A percentile compares a stretch with the other conserved stretches of the same genome.
These are phyloP conservation scores for Saururus chinensis DNA, from an alignment of 164 flowering plant species.

Conservation along the genomic window DNA sequence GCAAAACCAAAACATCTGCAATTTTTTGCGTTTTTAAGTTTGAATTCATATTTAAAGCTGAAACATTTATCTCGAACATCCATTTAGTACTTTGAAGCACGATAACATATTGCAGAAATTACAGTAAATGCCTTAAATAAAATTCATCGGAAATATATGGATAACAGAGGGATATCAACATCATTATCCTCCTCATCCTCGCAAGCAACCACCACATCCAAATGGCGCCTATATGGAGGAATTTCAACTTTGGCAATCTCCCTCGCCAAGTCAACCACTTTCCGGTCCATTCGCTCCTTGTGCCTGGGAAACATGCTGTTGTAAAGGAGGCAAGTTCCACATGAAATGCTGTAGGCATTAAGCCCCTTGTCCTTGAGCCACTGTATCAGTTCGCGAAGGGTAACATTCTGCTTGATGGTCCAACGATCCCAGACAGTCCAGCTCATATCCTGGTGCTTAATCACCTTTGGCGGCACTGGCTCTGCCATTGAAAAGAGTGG, in stretches of 20 bases:
- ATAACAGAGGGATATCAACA: constrained; percentile 67
- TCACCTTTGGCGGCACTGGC: constrained; percentile 82
- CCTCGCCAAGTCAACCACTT: constrained; percentile 56
- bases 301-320: constrained; percentile 72
- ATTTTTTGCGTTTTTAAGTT: too few species aligned
- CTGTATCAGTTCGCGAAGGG: constrained; percentile 52
- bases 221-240: constrained; percentile 50
- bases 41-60: too few species aligned
- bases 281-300: constrained; percentile 59
- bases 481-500: constrained; percentile 83
- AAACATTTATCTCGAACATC: too few species aligned
- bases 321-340: constrained; percentile 68
- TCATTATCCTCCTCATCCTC: constrained; percentile 84
- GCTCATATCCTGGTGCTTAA: constrained; percentile 63
- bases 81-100: too few species aligned
- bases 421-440: constrained; percentile 97
- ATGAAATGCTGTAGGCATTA: constrained; percentile 79
- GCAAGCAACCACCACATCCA: constrained; percentile 76
- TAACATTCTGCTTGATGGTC: constrained; percentile 50
- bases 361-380: constrained; percentile 74
- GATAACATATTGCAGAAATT: too few species aligned
- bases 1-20: too few species aligned
- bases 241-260: constrained; percentile 64
- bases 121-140: too few species aligned
- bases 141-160: constrained; percentile 47